Conservation (phyloP, 2,329 filamentous ascomycete genomes). For the Pseudocercospora pini-densiflorae region DNA sequence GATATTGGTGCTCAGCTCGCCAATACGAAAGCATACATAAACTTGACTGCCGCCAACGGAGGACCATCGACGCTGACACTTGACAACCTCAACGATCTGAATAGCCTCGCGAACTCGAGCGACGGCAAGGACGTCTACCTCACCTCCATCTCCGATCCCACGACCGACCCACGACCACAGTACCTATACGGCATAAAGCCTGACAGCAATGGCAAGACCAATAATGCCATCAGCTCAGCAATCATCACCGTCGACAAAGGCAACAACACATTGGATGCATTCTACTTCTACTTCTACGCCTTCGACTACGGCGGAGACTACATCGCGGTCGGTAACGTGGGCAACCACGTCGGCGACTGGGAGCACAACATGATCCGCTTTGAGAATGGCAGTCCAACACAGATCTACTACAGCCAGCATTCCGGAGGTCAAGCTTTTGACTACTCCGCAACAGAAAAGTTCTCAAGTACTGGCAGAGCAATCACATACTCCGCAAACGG, state of each 20-base stretch:
- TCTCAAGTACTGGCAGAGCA: slow-evolving; percentile 48
- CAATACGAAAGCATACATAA: slow-evolving; percentile 46
- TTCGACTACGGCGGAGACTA: slow-evolving; percentile 58
- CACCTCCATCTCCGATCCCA: slow-evolving; percentile 48
- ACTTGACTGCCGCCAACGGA: slow-evolving; percentile 31
- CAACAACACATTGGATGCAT: slow-evolving; percentile 59
- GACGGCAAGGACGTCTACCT: slow-evolving; percentile 45
- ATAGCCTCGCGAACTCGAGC: slow-evolving; percentile 43
- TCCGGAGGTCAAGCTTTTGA: slow-evolving; percentile 65
- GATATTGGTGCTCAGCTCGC: slow-evolving; percentile 48
- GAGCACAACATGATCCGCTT: slow-evolving; percentile 73
- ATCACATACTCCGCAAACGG: slow-evolving; percentile 64
- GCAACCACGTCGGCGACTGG: slow-evolving; percentile 65
- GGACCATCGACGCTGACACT: slow-evolving; percentile 45
- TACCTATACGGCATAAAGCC: slow-evolving; percentile 60
- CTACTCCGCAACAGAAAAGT: slow-evolving; percentile 60
- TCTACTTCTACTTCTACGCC: slow-evolving; percentile 65
- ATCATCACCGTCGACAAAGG: slow-evolving; percentile 65
- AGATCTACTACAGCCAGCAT: slow-evolving; percentile 69
- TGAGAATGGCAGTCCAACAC: slow-evolving; percentile 56
- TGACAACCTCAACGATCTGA: slow-evolving; percentile 50
- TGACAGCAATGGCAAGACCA: slow-evolving; percentile 55
- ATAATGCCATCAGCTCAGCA: slow-evolving; percentile 54
- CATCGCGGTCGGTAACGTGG: slow-evolving; percentile 35
- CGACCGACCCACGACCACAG: slow-evolving; percentile 39